These are phyloP conservation scores for Striga hermonthica DNA, from an alignment of 305 asterid species.

Conservation along the genomic window DNA sequence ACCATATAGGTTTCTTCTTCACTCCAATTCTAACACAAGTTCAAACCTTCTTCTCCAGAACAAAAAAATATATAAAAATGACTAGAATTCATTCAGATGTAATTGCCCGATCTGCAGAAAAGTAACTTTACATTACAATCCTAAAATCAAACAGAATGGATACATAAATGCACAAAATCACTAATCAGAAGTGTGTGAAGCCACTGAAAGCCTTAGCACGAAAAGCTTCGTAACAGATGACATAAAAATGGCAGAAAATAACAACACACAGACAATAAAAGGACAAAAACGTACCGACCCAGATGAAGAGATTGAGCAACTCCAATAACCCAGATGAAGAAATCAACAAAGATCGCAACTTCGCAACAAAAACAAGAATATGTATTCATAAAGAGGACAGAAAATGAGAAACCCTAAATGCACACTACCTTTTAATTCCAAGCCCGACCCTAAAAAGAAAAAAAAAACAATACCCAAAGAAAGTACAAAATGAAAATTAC, in stretches of 20 bases:
- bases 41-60: slow-evolving; percentile 11
- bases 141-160: slow-evolving; percentile 20
- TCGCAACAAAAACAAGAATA: slow-evolving; percentile 28
- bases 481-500: slow-evolving; percentile 5
- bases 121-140: slow-evolving; percentile 27
- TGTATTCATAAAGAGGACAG: slow-evolving; percentile 28
- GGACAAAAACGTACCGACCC: slow-evolving; percentile 34
- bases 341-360: slow-evolving; percentile 48
- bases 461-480: slow-evolving; percentile 34
- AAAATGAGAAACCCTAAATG: slow-evolving; percentile 52
- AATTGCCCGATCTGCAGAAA: slow-evolving; percentile 36
- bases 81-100: slow-evolving; percentile 7
- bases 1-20: slow-evolving; percentile 28
- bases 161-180: slow-evolving; percentile 22
- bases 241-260: slow-evolving; percentile 27
- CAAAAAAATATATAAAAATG: slow-evolving; percentile 9
- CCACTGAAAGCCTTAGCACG: neutral
- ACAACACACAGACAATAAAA: slow-evolving; percentile 30
- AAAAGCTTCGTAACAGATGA: too few species aligned
- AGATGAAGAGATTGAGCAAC: slow-evolving; percentile 40
- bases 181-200: slow-evolving; percentile 21
- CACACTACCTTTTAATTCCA: slow-evolving; percentile 36
- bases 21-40: slow-evolving; percentile 26
- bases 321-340: slow-evolving; percentile 41
- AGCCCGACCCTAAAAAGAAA: slow-evolving; percentile 40